Base-by-base conservation (phyloP, 371 early-diverging fungal genomes). In the Lichtheimia hyalospora region DNA sequence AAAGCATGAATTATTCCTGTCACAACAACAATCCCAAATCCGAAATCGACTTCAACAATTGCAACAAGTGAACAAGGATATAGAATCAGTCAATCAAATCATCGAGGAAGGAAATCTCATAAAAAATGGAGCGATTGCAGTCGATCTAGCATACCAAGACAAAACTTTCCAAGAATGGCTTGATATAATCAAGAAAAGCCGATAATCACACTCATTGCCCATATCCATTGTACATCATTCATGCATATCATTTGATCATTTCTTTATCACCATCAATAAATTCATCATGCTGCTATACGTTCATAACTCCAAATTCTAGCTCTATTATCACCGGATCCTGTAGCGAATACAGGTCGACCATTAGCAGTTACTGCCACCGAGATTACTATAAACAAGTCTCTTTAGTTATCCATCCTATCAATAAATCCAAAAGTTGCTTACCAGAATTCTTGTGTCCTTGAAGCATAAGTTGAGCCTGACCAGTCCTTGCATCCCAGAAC, bases 401-500 rank as follows among this genome's bases (percentile, higher is more conserved):
- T 27, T 20, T 59, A 62, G 8, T 41, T 24, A 23, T 58, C 7
- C 18, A 49, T 8, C n/a, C 20, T 8, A 46, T 20, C 46, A 46
- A n/a, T 18, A 20, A n/a, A 18, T 3, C n/a, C 15, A 1, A 18
- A 23, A 6, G 25, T 14, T 18, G 14, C 57, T 60, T 81, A 91
- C 91, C 92, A 52, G 96, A 95, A 73, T 97, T 96, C 73, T 95
- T 95, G 71, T 97, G 97, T 40, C 98, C 98, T 63, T 93, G 94
- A 56, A 98, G 75, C 92, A 95, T 92, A 64, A 96, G 92, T 76
- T 91, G 91, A 24, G 89, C 87, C 50, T 86, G 83, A 13, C 83
- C 85, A 1, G 86, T 84, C 52, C 82, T 74, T 23, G 90, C 92
- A 68, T 96, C 96, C 97, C 97, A 97, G 66, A 97, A 93, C 58